Conservation (phyloP, 2,329 filamentous ascomycete species). For the Mollisia scopiformis region DNA sequence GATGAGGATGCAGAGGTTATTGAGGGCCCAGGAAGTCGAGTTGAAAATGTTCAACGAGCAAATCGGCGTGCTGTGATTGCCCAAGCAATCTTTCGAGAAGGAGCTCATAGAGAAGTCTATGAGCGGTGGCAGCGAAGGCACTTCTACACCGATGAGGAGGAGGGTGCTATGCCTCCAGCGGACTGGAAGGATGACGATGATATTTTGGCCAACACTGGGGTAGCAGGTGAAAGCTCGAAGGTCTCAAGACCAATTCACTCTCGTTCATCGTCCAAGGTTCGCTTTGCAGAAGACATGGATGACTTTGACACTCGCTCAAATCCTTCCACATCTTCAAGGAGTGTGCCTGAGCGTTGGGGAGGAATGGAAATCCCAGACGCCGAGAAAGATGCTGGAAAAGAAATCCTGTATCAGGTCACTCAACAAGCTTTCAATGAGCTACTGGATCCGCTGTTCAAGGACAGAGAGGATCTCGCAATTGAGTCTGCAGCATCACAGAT, state of each 20-base stretch:
- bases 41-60: conserved; percentile 25
- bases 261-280: conserved; percentile 77
- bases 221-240: conserved; percentile 44
- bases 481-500: conserved; percentile 65
- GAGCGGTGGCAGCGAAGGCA: conserved; percentile 77
- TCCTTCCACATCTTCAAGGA: conserved; percentile 72
- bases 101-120: conserved; percentile 47
- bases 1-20: conserved; percentile 36
- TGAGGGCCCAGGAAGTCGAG: conserved; percentile 28
- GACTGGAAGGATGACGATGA: conserved; percentile 67
- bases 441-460: conserved; percentile 82
- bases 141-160: conserved; percentile 86
- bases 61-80: conserved; percentile 30
- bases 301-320: conserved; percentile 75
- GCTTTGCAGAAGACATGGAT: conserved; percentile 72
- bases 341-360: conserved; percentile 74
- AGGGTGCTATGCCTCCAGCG: conserved; percentile 67
- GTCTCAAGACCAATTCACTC: conserved; percentile 54
- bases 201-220: conserved; percentile 38
- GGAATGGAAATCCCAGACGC: conserved; percentile 79
- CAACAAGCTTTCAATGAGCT: conserved; percentile 94
- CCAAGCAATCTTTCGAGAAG: conserved; percentile 29
- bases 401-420: conserved; percentile 88
- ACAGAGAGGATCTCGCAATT: conserved; percentile 76
- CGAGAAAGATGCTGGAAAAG: conserved; percentile 71